Percentiles rank a stretch among this genome's conserved stretches.
Evolutionary conservation across 495 filamentous ascomycete species (phyloP).

Genomic region (Tuber microsphaerosporum): DNA sequence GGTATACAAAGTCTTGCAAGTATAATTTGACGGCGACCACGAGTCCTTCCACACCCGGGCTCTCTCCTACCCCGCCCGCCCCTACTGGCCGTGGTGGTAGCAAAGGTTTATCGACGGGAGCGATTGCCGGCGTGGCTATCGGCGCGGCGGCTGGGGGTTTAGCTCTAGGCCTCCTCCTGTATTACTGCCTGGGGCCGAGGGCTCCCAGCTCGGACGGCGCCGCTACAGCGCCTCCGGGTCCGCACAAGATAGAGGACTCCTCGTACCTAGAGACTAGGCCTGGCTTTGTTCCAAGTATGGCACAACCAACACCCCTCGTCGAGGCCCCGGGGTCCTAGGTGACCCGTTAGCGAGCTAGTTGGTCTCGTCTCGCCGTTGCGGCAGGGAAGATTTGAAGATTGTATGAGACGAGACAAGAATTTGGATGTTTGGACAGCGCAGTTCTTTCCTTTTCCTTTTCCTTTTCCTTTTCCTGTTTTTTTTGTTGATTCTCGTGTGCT

Average conservation of each 20-base stretch:
- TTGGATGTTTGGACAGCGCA: not conserved
- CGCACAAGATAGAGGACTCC: not conserved
- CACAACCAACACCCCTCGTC: not conserved
- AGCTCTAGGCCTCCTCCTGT: not conserved
- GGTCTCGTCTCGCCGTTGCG: not conserved
- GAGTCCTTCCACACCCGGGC: not conserved
- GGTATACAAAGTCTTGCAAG: conserved; percentile 4
- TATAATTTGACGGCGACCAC: not conserved
- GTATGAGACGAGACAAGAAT: not conserved
- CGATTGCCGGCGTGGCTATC: not conserved
- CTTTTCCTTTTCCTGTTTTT: too few species aligned
- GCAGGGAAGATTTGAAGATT: not conserved
- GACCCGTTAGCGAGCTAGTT: not conserved
- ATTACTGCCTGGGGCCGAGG: not conserved
- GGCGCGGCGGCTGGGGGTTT: not conserved
- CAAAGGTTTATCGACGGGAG: not conserved
- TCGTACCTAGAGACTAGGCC: not conserved
- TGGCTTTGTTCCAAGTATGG: not conserved
- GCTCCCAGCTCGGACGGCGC: not conserved
- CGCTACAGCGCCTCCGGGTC: not conserved
- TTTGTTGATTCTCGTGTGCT: not conserved
- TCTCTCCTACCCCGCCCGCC: not conserved
- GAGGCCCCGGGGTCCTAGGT: not conserved
- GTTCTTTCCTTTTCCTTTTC: not conserved
- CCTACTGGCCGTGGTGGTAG: not conserved